These are phyloP conservation scores for Saxophila tyrrhenica DNA, from an alignment of 495 filamentous ascomycete genomes.

Conservation along the genomic window DNA sequence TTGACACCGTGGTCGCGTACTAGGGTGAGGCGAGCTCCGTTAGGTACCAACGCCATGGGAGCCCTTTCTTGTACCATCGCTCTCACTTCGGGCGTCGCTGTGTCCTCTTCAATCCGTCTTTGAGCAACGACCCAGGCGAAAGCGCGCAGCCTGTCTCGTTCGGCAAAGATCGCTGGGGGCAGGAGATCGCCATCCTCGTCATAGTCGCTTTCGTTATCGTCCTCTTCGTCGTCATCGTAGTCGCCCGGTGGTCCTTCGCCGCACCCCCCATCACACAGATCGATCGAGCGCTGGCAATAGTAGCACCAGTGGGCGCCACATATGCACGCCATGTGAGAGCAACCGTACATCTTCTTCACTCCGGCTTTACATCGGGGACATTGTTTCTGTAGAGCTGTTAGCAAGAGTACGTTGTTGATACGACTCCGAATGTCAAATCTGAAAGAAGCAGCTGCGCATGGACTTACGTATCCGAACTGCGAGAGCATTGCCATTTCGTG, in stretches of 20 bases:
- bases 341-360: constrained; percentile 28
- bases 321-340: constrained; percentile 25
- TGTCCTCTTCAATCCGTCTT: too few species aligned
- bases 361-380: constrained; percentile 28
- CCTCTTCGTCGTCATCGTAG: constrained; percentile 12
- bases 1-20: too few species aligned
- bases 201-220: constrained; percentile 4
- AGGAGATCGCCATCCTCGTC: not conserved
- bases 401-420: not conserved
- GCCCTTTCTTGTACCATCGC: too few species aligned
- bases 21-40: too few species aligned
- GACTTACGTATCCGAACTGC: constrained; percentile 1
- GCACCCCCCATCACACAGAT: constrained; percentile 16
- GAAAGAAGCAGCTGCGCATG: not conserved
- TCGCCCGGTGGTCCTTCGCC: constrained; percentile 8
- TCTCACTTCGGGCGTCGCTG: too few species aligned
- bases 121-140: not conserved
- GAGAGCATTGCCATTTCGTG: constrained; percentile 12
- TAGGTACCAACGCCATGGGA: too few species aligned
- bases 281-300: constrained; percentile 17
- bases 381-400: constrained; percentile 13
- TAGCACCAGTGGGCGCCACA: constrained; percentile 30
- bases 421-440: not conserved
- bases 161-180: too few species aligned
- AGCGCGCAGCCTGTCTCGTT: not conserved